Evolutionary conservation across 768 basidiomycete genomes (phyloP), one percentile per base, ranked within the genome.

Genomic region (Mycena floridula): DNA sequence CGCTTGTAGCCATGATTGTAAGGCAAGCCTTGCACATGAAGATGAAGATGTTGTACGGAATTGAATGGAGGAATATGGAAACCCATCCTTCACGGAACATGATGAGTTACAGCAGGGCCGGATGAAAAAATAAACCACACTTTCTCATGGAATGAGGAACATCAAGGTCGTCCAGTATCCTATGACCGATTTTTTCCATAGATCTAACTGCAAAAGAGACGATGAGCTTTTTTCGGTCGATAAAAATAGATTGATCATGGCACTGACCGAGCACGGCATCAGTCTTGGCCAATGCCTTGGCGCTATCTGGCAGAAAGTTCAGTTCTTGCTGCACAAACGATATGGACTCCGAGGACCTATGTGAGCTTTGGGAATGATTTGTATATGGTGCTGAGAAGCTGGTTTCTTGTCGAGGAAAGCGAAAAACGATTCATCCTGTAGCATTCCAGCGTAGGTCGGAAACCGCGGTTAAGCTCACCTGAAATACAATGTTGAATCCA

Each of bases 31-130:
- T 85, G 82, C 20, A 83, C 76, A 55, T 89, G 88, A 28, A 90
- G 61, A 57, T 89, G 88, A 13, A 90, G 67, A 56, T 90, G 87
- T 26, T 77, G 56, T 5, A 89, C 71, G 25, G 79, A 81, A 46
- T 76, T 82, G 60, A 84, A 86, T 0, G 88, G 88, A 0, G 87
- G 83, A 43, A 89, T 85, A 56, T 90, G 87, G 55, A 89, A 90
- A 1, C 88, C 87, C 65, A 89, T 68, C 49, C 88, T 88, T 45
- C 26, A 43, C 39, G 12, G 20, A 42, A n/a, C 44, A 5, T 23
- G 25, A 56, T 54, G 42, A 20, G 32, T 54, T 26, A 45, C 40
- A n/a, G n/a, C n/a, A n/a, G n/a, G n/a, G n/a, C n/a, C n/a, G n/a
- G n/a, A n/a, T 41, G 3, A 18, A 47, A 25, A 44, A 36, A 47